Conservation (phyloP, 352 stramenopile genomes). For the Phytophthora melonis region DNA sequence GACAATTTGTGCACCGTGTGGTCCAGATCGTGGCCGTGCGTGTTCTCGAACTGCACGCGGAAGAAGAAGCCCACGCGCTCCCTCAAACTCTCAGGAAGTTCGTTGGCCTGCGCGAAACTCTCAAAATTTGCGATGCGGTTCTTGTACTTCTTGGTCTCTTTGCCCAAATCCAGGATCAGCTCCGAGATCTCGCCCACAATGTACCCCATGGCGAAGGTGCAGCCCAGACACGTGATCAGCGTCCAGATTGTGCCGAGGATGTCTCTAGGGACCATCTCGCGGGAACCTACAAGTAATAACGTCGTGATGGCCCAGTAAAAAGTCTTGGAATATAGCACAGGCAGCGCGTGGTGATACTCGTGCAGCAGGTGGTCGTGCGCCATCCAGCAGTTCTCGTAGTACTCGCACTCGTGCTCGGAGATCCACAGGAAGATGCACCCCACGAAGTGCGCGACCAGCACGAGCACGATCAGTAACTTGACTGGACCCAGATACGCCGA, state of each 20-base stretch:
- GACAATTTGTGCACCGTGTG: not conserved
- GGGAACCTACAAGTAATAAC: not conserved
- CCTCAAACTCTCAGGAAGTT: not conserved
- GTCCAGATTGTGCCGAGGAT: not conserved
- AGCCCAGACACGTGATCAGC: not conserved
- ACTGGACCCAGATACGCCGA: constrained; percentile 64
- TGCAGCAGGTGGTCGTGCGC: constrained; percentile 39
- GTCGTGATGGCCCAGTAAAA: not conserved
- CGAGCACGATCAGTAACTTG: constrained; percentile 66
- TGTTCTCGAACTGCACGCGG: not conserved
- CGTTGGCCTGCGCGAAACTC: not conserved
- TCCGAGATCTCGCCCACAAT: not conserved
- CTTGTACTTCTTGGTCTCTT: not conserved
- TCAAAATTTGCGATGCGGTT: not conserved
- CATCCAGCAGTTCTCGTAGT: constrained; percentile 58
- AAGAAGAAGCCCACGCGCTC: not conserved
- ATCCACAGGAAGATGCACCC: constrained; percentile 72
- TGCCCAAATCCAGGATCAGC: not conserved
- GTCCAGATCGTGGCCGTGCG: not conserved
- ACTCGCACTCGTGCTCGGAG: constrained; percentile 55
- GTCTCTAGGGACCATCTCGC: not conserved
- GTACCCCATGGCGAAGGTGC: not conserved
- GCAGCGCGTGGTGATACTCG: not conserved
- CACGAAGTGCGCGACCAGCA: constrained; percentile 60
- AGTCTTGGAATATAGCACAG: not conserved